phyloP scores from a whole-genome alignment of 805 yeast species.

The Soucietia sequanensis region DNA sequence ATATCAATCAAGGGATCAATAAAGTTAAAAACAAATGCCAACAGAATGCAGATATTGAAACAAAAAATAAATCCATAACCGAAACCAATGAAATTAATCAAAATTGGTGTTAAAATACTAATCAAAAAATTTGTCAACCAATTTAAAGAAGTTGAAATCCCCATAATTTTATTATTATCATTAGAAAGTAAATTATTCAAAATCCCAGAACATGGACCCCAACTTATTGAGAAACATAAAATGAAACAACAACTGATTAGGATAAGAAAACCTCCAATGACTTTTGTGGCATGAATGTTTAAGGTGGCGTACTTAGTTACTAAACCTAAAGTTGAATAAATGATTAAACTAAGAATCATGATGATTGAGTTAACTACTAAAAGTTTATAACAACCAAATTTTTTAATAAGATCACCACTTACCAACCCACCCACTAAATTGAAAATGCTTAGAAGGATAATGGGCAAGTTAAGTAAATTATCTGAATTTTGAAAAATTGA shows the following conservation, averaged over 20 bases:
- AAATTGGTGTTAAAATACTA: conserved; percentile 19
- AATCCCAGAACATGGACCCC: conserved; percentile 34
- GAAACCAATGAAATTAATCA: conserved; percentile 17
- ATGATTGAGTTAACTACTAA: conserved; percentile 11
- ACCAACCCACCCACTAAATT: conserved; percentile 19
- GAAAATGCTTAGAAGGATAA: conserved; percentile 14
- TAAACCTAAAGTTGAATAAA: conserved; percentile 13
- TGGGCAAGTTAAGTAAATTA: conserved; percentile 10
- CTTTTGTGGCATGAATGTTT: neutral
- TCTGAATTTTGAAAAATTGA: conserved; percentile 1
- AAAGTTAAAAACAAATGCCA: too few species aligned
- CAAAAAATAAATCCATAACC: conserved; percentile 18
- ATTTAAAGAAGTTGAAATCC: conserved; percentile 16
- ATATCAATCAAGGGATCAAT: too few species aligned
- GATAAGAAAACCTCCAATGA: neutral
- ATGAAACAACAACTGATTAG: conserved; percentile 17
- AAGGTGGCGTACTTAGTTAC: neutral
- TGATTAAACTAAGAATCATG: conserved; percentile 14
- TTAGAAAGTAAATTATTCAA: conserved; percentile 19
- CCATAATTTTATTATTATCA: conserved; percentile 18
- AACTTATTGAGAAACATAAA: conserved; percentile 21
- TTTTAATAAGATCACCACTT: conserved; percentile 15
- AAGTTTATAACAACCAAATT: conserved; percentile 8
- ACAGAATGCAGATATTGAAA: too few species aligned
- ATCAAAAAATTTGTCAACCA: conserved; percentile 24